Percentiles rank a stretch among this genome's conserved stretches.
These are phyloP conservation scores for Fomitopsis palustris DNA, from an alignment of 1,284 basidiomycete species.

Conservation along the genomic window DNA sequence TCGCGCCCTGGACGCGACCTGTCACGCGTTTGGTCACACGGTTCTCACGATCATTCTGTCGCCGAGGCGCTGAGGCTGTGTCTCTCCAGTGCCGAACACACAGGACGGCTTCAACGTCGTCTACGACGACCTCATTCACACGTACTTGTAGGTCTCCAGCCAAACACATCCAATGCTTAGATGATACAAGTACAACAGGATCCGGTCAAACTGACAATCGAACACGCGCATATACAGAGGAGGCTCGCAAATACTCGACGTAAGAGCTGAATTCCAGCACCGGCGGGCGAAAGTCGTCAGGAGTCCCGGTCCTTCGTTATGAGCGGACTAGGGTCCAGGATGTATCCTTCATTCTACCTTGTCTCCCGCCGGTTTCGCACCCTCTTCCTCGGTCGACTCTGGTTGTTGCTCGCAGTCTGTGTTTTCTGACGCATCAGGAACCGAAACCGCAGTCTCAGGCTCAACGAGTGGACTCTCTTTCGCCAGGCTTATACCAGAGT, in stretches of 20 bases:
- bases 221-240: conserved; percentile 5
- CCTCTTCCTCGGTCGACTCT: conserved; percentile 9
- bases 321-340: background rate
- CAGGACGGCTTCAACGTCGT: background rate
- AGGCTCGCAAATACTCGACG: background rate
- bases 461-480: conserved; percentile 61
- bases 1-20: conserved; percentile 5
- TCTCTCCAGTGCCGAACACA: background rate
- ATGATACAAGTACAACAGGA: conserved; percentile 5
- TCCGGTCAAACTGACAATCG: background rate
- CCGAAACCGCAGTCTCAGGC: conserved; percentile 9
- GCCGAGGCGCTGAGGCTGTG: background rate
- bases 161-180: background rate
- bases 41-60: background rate
- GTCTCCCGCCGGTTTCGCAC: conserved; percentile 2
- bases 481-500: conserved; percentile 50
- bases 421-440: background rate
- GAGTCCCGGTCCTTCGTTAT: conserved; percentile 2
- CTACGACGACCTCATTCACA: background rate
- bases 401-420: background rate
- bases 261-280: conserved; percentile 1
- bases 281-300: conserved; percentile 10
- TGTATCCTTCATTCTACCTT: background rate
- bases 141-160: background rate
- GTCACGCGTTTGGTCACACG: conserved; percentile 6